Conservation (phyloP, 257 asterid species). For the Jacaranda mimosifolia region DNA sequence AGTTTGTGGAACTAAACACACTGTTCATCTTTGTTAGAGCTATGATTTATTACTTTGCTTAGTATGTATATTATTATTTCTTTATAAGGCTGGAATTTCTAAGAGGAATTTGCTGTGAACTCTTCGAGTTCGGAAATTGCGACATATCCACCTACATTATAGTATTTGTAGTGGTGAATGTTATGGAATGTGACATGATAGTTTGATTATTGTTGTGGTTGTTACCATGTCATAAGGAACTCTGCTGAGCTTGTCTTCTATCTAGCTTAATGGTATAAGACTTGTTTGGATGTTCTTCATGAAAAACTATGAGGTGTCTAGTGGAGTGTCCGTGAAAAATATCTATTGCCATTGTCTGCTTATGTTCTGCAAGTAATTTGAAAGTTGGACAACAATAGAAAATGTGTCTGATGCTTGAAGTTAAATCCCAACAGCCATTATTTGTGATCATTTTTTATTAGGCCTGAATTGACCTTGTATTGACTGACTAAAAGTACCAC, state of each 20-base stretch:
- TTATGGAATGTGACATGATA: not conserved
- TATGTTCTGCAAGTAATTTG: not conserved
- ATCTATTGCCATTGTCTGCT: not conserved
- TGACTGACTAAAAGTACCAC: not conserved
- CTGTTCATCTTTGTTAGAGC: slow-evolving; percentile 10
- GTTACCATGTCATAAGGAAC: not conserved
- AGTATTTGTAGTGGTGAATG: not conserved
- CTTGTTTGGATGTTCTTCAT: not conserved
- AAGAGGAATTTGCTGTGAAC: slow-evolving; percentile 3
- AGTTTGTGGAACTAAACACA: not conserved
- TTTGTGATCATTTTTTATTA: not conserved
- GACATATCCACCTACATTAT: not conserved
- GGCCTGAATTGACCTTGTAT: not conserved
- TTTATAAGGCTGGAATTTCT: not conserved
- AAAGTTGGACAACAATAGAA: not conserved
- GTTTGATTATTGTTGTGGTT: slow-evolving; percentile 1
- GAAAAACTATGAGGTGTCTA: not conserved
- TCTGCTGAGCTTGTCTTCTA: slow-evolving; percentile 2
- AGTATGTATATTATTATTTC: not conserved
- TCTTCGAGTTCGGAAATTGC: not conserved
- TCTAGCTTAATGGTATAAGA: slow-evolving; percentile 1
- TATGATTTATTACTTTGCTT: slow-evolving; percentile 1
- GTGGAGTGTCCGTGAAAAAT: not conserved
- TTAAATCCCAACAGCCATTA: not conserved
- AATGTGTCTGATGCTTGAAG: slow-evolving; percentile 8